phyloP scores from a whole-genome alignment of 2,329 filamentous ascomycete species.

The Ophiocordyceps camponoti-rufipedis region DNA sequence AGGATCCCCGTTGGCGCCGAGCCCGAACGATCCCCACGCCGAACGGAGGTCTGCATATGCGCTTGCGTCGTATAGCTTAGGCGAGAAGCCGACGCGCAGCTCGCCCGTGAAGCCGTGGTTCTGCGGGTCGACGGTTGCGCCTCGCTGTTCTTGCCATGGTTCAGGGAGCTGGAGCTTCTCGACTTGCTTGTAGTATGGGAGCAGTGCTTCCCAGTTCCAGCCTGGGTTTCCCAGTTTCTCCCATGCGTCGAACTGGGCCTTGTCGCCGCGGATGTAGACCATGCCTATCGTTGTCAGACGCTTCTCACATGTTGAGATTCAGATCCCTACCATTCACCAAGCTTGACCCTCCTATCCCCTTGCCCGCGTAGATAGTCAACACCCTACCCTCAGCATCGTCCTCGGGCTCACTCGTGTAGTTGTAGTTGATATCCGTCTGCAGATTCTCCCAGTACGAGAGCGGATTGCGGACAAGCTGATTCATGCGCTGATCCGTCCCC shows the following conservation, averaged over 20 bases:
- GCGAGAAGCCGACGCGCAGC: slow-evolving; percentile 18
- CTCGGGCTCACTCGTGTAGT: slow-evolving; percentile 15
- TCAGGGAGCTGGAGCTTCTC: slow-evolving; percentile 17
- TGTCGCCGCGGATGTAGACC: slow-evolving; percentile 25
- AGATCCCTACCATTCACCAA: slow-evolving; percentile 16
- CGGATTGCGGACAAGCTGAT: slow-evolving; percentile 14
- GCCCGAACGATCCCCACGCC: slow-evolving; percentile 14
- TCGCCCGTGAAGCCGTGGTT: slow-evolving; percentile 17
- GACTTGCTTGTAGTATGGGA: slow-evolving; percentile 26
- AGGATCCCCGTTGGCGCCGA: slow-evolving; percentile 16
- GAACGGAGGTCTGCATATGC: slow-evolving; percentile 11
- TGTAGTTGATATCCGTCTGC: slow-evolving; percentile 12
- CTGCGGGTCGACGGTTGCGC: slow-evolving; percentile 14
- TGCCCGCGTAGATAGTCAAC: slow-evolving; percentile 15
- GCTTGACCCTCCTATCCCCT: slow-evolving; percentile 20
- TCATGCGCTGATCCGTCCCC: slow-evolving; percentile 15
- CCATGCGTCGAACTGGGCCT: slow-evolving; percentile 23
- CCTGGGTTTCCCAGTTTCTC: slow-evolving; percentile 22
- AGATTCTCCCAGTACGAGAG: slow-evolving; percentile 5
- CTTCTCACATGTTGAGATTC: not conserved
- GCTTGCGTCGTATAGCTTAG: slow-evolving; percentile 14
- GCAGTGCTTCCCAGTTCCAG: slow-evolving; percentile 25
- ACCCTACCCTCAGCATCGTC: slow-evolving; percentile 11
- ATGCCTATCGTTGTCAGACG: slow-evolving; percentile 13
- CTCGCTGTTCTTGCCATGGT: slow-evolving; percentile 13